Evolutionary conservation across 2,329 filamentous ascomycete species (phyloP), one percentile per base, ranked within the genome.

Genomic region (Cladosporium phlei): DNA sequence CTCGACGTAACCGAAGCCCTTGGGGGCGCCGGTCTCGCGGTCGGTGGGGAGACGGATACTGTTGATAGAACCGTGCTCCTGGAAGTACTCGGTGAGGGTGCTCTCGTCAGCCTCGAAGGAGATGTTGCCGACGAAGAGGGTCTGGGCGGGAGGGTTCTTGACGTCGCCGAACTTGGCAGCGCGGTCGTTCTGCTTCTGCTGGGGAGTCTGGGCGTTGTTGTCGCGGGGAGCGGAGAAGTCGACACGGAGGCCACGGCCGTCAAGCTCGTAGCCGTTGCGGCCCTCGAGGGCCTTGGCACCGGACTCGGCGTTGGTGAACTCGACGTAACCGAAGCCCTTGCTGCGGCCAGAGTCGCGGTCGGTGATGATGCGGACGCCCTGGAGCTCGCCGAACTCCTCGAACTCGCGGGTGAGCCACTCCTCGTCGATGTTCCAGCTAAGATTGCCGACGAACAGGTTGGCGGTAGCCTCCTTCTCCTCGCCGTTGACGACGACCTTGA

Each of bases 1-100:
- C 63, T 84, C 83, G 54, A 95, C 84, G 66, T 96, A 96, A 46
- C 88, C 90, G 69, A 94, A 95, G 48, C 90, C 90, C 83, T 95
- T 95, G 65, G 85, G 83, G 59, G 82, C 80, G 55, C 88, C 89
- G 52, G 82, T 82, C 52, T 95, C 88, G 66, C 82, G 81, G 67
- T 96, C 88, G 50, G 90, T 95, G 42, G 90, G 90, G 52, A 96
- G 83, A 63, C 89, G 86, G 60, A 95, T 81, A 64, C 85, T 86
- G 62, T 84, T 79, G 65, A 93, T 80, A 64, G 74, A 77, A 55
- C 81, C 80, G 59, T 83, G 77, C 57, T 85, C 78, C 59, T 74
- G 73, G 74, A 95, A 95, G 66, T 85, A 82, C 58, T 84, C 79
- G 52, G 76, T 77, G 57, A 96, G 77, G 55, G 75, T 71, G 47